Evolutionary conservation across 164 flowering plant genomes (phyloP), one percentile per base, ranked within the genome.

Genomic region (Paratinospora sagittata): DNA sequence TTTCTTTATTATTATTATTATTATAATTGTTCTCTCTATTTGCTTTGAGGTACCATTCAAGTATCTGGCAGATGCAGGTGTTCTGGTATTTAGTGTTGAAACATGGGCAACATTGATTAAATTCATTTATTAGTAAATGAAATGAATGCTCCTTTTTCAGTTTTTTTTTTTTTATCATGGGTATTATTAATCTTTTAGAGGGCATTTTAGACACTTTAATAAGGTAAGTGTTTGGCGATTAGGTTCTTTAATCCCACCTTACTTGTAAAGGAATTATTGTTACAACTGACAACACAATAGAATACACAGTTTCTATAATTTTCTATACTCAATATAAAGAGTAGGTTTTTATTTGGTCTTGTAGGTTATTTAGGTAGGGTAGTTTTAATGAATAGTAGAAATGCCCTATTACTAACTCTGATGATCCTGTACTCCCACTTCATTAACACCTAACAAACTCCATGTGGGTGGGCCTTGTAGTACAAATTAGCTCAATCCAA

Each of bases 31-130:
- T n/a, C 34, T 14, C 37, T 62, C 63, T 27, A 62, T 61, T 34
- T 45, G 37, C 69, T 64, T 65, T 43, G 67, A n/a, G 68, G n/a
- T 52, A 52, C 39, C 19, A 69, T 26, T 70, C 60, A 71, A 71
- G 63, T 33, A 21, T 71, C 74, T 41, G 49, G 71, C 26, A 37
- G 47, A 58, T 17, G 68, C 36, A 27, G 55, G 60, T 26, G 23
- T 23, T 43, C 30, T 66, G 75, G 74, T 23, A 36, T 13, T 67
- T 9, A 33, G 19, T 34, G 8, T 52, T 58, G 19, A 70, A 69
- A 33, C 19, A 70, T 49, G 57, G 55, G 62, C 70, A 27, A 33
- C 33, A 23, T 34, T 36, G 43, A 55, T 65, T 70, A 58, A 65
- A 65, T 43, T 58, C 26, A 30, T 27, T 43, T n/a, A 66, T 74